Conservation (phyloP, 768 basidiomycete genomes). For the Lentinula sp. region DNA sequence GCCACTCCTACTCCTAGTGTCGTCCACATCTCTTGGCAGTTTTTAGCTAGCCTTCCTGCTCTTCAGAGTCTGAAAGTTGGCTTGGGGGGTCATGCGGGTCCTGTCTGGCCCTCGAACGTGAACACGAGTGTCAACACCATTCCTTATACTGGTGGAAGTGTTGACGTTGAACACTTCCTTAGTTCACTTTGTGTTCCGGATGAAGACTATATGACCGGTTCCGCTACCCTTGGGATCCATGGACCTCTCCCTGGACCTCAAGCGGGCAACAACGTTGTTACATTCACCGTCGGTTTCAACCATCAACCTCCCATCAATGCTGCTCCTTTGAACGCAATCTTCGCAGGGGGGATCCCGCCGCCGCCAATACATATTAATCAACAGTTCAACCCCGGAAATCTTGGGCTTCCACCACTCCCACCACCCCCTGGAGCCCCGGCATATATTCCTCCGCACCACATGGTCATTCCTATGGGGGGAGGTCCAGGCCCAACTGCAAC, state of each 20-base stretch:
- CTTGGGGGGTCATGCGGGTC: constrained; percentile 18
- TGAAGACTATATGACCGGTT: background rate
- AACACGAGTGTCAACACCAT: constrained; percentile 53
- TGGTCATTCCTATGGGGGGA: no score
- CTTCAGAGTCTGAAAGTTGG: constrained; percentile 60
- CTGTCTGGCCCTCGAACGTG: constrained; percentile 27
- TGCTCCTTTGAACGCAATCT: no score
- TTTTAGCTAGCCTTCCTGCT: constrained; percentile 53
- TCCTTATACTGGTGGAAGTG: constrained; percentile 54
- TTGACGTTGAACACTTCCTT: constrained; percentile 29
- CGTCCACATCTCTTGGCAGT: constrained; percentile 60
- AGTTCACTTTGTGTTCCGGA: background rate
- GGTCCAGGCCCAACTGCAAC: background rate
- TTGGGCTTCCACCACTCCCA: background rate
- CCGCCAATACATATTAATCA: background rate
- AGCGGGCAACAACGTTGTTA: background rate
- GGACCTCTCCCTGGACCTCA: background rate
- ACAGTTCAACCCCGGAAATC: background rate
- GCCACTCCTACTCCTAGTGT: constrained; percentile 19
- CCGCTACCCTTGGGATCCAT: background rate
- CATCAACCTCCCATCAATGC: background rate
- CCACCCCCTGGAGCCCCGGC: no score
- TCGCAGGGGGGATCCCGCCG: background rate
- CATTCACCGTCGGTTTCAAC: background rate
- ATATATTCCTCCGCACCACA: no score